Conservation (phyloP, 768 basidiomycete genomes). For the Lactarius pseudohatsudake region DNA sequence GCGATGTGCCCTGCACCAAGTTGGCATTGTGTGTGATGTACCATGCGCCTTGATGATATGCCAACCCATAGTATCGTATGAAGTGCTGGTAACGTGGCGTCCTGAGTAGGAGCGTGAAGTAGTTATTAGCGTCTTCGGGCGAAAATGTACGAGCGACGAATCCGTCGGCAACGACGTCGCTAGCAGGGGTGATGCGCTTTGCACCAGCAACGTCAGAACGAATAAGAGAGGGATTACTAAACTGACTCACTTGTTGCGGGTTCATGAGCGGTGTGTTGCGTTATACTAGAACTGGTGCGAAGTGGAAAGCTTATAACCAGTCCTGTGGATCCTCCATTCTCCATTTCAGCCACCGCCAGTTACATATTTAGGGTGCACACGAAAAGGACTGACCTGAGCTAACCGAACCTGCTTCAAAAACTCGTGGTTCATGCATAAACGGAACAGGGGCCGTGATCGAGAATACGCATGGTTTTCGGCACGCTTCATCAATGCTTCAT, state of each 20-base stretch:
- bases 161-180: slow-evolving; percentile 9
- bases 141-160: slow-evolving; percentile 10
- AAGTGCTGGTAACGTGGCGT: background rate
- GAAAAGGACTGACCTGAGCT: no score
- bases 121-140: slow-evolving; percentile 1
- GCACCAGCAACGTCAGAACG: background rate
- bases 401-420: no score
- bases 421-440: no score
- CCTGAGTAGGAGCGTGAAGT: slow-evolving; percentile 14
- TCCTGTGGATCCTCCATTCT: no score
- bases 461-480: no score
- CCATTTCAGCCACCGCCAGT: no score
- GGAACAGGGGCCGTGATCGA: no score
- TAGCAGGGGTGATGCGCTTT: background rate
- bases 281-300: background rate
- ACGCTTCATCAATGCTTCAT: no score
- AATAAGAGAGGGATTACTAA: background rate
- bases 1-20: background rate
- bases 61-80: slow-evolving; percentile 2
- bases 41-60: slow-evolving; percentile 3
- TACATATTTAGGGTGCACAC: no score
- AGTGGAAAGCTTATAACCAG: background rate
- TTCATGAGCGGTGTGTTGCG: background rate
- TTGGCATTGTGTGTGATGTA: slow-evolving; percentile 2
- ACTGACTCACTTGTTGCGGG: background rate